phyloP scores from a whole-genome alignment of 2,329 filamentous ascomycete species.

The Xylaria multiplex region DNA sequence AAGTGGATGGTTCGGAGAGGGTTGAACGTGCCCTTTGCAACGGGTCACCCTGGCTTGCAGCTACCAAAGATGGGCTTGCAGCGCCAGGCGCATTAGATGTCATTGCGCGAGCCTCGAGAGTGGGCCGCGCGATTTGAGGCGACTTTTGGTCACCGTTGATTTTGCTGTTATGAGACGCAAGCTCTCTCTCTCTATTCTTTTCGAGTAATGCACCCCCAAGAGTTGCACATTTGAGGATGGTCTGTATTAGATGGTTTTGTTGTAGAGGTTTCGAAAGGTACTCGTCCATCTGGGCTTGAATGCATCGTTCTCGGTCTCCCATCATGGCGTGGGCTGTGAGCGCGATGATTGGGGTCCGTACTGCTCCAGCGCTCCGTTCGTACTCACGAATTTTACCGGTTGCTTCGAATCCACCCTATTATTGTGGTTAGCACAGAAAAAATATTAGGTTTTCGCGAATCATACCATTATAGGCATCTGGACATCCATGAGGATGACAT shows the following conservation, averaged over 20 bases:
- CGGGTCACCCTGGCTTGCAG: conserved; percentile 68
- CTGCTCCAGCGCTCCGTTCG: conserved; percentile 81
- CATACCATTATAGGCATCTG: conserved; percentile 99
- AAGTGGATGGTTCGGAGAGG: conserved; percentile 55
- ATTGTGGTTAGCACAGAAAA: conserved; percentile 30
- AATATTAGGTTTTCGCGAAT: background rate
- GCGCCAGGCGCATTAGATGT: conserved; percentile 73
- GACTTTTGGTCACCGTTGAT: conserved; percentile 56
- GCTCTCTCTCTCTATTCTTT: conserved; percentile 73
- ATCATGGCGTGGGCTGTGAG: conserved; percentile 98
- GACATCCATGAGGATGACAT: conserved; percentile 98
- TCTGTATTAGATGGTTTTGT: conserved; percentile 97
- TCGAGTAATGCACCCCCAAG: conserved; percentile 85
- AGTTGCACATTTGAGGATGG: conserved; percentile 95
- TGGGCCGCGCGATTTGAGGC: conserved; percentile 44
- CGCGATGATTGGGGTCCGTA: conserved; percentile 93
- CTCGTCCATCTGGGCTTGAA: conserved; percentile 99
- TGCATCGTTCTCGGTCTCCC: conserved; percentile 96
- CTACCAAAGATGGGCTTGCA: conserved; percentile 69
- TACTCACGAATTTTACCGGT: conserved; percentile 97
- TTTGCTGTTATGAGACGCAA: conserved; percentile 61
- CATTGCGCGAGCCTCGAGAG: conserved; percentile 67
- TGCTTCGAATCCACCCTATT: conserved; percentile 90
- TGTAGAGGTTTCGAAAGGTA: conserved; percentile 97
- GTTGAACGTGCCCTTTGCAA: conserved; percentile 62